A percentile compares a stretch with the other conserved stretches of the same genome.
These are phyloP conservation scores for Plasmopara muralis DNA, from an alignment of 352 stramenopile species.

Conservation along the genomic window DNA sequence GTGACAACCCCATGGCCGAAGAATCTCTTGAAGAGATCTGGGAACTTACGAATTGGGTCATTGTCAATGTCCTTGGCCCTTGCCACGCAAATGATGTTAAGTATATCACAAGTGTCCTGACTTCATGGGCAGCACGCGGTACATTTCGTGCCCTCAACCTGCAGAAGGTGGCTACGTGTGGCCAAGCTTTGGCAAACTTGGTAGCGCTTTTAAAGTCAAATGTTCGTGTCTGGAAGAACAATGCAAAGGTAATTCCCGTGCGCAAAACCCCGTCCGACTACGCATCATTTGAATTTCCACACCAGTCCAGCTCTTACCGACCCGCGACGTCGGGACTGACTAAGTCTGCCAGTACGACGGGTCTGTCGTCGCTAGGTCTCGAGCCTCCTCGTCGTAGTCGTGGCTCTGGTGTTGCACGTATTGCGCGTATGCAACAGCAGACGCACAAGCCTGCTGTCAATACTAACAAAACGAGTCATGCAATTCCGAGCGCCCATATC, in stretches of 20 bases:
- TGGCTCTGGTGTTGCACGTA: constrained; percentile 72
- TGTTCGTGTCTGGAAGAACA: constrained; percentile 61
- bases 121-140: constrained; percentile 68
- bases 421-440: constrained; percentile 75
- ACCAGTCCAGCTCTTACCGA: constrained; percentile 40
- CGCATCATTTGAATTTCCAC: constrained; percentile 75
- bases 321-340: constrained; percentile 45
- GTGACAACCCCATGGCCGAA: constrained; percentile 76
- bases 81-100: constrained; percentile 93
- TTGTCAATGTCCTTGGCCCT: constrained; percentile 92
- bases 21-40: constrained; percentile 95
- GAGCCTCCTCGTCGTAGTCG: constrained; percentile 72
- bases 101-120: constrained; percentile 83
- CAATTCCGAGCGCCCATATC: constrained; percentile 74
- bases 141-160: constrained; percentile 76
- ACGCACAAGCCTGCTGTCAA: constrained; percentile 51
- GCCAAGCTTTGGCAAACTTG: constrained; percentile 61
- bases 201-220: constrained; percentile 67
- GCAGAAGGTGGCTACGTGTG: constrained; percentile 57
- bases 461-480: constrained; percentile 53
- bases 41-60: constrained; percentile 93
- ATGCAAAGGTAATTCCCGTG: constrained; percentile 74
- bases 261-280: constrained; percentile 82
- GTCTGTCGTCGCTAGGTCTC: constrained; percentile 63
- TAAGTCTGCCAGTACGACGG: constrained; percentile 87